phyloP scores from a whole-genome alignment of 2,329 filamentous ascomycete genomes.

The Epichloe gansuensis region DNA sequence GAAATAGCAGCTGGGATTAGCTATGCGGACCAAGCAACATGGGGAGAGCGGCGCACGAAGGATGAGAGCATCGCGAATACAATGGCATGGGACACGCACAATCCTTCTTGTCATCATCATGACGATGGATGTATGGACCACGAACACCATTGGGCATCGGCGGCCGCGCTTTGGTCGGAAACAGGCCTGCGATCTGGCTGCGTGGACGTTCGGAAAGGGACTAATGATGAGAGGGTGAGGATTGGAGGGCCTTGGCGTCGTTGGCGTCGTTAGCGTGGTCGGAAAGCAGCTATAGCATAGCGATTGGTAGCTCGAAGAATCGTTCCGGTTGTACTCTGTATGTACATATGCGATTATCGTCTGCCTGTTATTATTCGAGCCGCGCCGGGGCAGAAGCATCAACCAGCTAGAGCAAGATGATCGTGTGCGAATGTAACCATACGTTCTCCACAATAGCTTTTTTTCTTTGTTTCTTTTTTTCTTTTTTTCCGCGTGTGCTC shows the following conservation, averaged over 20 bases:
- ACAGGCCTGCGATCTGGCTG: not conserved
- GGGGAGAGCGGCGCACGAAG: not conserved
- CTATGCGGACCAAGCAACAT: not conserved
- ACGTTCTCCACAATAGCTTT: too few relatives aligned
- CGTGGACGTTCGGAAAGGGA: not conserved
- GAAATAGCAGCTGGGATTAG: not conserved
- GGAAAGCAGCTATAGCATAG: not conserved
- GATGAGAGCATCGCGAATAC: not conserved
- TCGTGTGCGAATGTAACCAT: too few relatives aligned
- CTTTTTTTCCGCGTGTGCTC: too few relatives aligned
- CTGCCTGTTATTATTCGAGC: not conserved
- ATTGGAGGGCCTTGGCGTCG: not conserved
- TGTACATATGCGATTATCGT: not conserved
- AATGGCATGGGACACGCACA: conserved; percentile 13
- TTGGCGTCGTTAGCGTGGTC: not conserved
- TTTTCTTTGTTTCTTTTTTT: too few relatives aligned
- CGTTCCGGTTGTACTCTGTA: not conserved
- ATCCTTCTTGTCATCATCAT: conserved; percentile 25
- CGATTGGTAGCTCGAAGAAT: not conserved
- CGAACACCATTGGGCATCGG: not conserved
- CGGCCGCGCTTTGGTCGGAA: not conserved
- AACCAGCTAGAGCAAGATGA: too few relatives aligned
- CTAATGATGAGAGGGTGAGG: not conserved
- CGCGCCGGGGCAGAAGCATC: not conserved
- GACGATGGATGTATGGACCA: not conserved